Conservation (phyloP, 768 basidiomycete species). For the Mycena amicta region DNA sequence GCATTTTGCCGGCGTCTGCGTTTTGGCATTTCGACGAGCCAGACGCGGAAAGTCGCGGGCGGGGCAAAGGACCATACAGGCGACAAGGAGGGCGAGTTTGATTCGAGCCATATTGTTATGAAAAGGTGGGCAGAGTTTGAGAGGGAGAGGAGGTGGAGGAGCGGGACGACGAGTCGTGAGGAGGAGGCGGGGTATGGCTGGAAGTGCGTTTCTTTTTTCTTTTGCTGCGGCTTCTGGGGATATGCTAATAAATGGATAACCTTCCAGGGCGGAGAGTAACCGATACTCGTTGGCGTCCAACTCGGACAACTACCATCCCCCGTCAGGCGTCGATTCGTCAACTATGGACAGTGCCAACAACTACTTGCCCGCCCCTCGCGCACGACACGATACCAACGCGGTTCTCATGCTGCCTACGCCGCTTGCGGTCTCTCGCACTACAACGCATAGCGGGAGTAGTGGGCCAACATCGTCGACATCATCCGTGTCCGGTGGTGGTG, state of each 20-base stretch:
- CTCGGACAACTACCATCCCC: slow-evolving; percentile 67
- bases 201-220: slow-evolving; percentile 52
- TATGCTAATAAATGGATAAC: slow-evolving; percentile 21
- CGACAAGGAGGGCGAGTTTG: slow-evolving; percentile 97
- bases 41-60: slow-evolving; percentile 83
- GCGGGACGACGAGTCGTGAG: slow-evolving; percentile 77
- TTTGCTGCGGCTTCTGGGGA: background rate
- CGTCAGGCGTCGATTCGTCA: slow-evolving; percentile 49
- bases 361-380: slow-evolving; percentile 41
- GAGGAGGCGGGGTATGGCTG: slow-evolving; percentile 77
- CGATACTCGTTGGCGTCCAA: slow-evolving; percentile 81
- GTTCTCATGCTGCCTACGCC: slow-evolving; percentile 78
- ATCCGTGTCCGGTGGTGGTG: no score
- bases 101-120: slow-evolving; percentile 96
- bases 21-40: slow-evolving; percentile 99
- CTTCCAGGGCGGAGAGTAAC: slow-evolving; percentile 43
- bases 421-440: slow-evolving; percentile 47
- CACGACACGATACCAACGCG: slow-evolving; percentile 69
- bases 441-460: slow-evolving; percentile 30
- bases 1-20: slow-evolving; percentile 91
- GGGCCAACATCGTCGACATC: slow-evolving; percentile 55
- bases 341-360: slow-evolving; percentile 61
- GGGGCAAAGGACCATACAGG: slow-evolving; percentile 72
- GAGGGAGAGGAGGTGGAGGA: slow-evolving; percentile 92
- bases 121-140: slow-evolving; percentile 99